Evolutionary conservation across 371 early-diverging fungal species (phyloP).

Genomic region (Mortierella sp.): DNA sequence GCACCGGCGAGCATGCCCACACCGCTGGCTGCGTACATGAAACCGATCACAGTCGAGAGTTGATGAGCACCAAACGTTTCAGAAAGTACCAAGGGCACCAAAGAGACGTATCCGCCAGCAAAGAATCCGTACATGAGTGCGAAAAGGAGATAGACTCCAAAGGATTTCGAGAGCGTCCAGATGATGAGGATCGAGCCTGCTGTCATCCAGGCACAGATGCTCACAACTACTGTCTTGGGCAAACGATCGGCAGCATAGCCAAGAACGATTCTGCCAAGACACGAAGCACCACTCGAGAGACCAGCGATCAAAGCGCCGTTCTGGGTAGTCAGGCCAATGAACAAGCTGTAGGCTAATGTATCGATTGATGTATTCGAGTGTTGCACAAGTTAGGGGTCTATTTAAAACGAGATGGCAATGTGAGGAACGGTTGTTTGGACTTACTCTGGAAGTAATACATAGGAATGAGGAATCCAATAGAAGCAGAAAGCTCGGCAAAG

Average conservation of each 20-base stretch:
- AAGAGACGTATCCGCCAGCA: slow-evolving; percentile 66
- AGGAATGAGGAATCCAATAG: slow-evolving; percentile 57
- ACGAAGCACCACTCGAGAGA: slow-evolving; percentile 66
- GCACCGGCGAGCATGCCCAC: slow-evolving; percentile 56
- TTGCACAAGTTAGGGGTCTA: no score
- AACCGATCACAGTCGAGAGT: slow-evolving; percentile 54
- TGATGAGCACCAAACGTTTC: slow-evolving; percentile 63
- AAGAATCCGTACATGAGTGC: slow-evolving; percentile 70
- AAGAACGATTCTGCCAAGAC: slow-evolving; percentile 62
- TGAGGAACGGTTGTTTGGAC: no score
- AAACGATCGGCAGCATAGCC: slow-evolving; percentile 64
- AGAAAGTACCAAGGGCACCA: slow-evolving; percentile 61
- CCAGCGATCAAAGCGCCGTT: slow-evolving; percentile 67
- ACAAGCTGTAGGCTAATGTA: slow-evolving; percentile 36
- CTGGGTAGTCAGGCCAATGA: slow-evolving; percentile 50
- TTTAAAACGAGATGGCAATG: no score
- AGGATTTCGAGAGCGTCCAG: slow-evolving; percentile 69
- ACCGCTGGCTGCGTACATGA: slow-evolving; percentile 55
- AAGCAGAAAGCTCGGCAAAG: slow-evolving; percentile 38
- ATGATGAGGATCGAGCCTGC: slow-evolving; percentile 63
- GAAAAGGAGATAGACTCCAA: slow-evolving; percentile 61
- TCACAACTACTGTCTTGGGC: slow-evolving; percentile 65
- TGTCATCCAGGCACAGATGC: slow-evolving; percentile 54
- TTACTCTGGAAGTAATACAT: slow-evolving; percentile 58
- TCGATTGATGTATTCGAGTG: neutral